Conservation (phyloP, 805 yeast genomes). For the Saccharomycopsis sp. region DNA sequence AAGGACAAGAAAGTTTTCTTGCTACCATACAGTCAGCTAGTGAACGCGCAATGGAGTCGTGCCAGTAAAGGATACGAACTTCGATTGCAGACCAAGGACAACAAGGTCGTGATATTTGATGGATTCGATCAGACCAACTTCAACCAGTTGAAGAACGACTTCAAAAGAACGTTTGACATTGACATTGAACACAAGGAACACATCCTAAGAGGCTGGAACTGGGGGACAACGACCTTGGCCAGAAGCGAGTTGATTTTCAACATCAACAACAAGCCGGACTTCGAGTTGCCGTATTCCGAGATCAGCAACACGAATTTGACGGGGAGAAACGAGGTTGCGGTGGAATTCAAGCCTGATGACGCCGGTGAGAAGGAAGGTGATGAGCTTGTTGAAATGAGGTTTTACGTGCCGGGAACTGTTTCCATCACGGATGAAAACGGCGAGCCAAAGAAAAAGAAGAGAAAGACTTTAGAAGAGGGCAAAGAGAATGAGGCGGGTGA, state of each 20-base stretch:
- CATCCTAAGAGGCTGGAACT: conserved; percentile 96
- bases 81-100: conserved; percentile 79
- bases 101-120: conserved; percentile 79
- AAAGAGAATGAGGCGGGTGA: conserved; percentile 27
- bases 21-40: conserved; percentile 77
- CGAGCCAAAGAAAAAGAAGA: no score
- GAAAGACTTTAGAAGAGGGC: conserved; percentile 26
- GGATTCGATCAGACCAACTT: conserved; percentile 87
- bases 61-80: conserved; percentile 89
- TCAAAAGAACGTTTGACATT: conserved; percentile 66
- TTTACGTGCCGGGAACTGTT: conserved; percentile 84
- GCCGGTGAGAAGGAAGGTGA: conserved; percentile 65
- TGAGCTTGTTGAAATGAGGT: conserved; percentile 89
- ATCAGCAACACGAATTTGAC: conserved; percentile 82
- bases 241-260: conserved; percentile 83
- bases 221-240: conserved; percentile 93
- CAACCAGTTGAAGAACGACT: conserved; percentile 68
- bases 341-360: conserved; percentile 60
- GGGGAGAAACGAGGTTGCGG: conserved; percentile 87
- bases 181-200: conserved; percentile 81
- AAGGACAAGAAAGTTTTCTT: conserved; percentile 65
- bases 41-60: conserved; percentile 81
- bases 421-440: conserved; percentile 39
- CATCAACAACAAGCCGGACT: conserved; percentile 79
- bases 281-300: conserved; percentile 78